Base-by-base conservation (phyloP, 2,329 filamentous ascomycete species). In the Phialemonium atrogriseum region DNA sequence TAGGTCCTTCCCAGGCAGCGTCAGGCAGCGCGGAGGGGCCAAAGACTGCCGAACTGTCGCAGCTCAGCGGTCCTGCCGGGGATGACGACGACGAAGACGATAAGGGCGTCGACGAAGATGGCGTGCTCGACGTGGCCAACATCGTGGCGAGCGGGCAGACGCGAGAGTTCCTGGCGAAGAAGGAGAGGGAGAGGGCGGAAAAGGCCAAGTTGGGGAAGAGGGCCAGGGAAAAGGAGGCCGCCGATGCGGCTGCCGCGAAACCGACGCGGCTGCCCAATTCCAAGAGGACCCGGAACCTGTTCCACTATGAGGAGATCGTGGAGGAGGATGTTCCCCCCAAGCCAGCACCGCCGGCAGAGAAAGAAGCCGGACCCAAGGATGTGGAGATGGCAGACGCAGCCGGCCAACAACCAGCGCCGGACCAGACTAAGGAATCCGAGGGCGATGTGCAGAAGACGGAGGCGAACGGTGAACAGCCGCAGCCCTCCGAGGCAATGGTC, bases 131-230 rank as follows among this genome's bases (percentile, higher is more conserved):
- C 44, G 83, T 91, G 27, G 85, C 84, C n/a, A 81, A 73, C 43
- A 88, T 91, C 42, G 84, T 91, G 21, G 82, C 82, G 1, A 82
- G 77, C 44, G 84, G 84, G 19, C 83, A 86, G 54, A 85, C 85
- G 44, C 76, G 77, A 44, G 84, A 91, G 47, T 89, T 87, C 46
- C 62, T 91, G 5, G 84, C 83, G 8, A 84, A 84, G 58, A 86
- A 84, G 53, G 84, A 89, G 50, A 82, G 78, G 51, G 82, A 88
- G 49, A 88, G 84, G 65, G 66, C 68, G 5, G 77, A 82, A 38
- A 80, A 75, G 55, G 63, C 59, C 4, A 70, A 71, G 36, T 64
- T 68, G 14, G 75, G 70, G 43, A 82, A 80, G 47, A 68, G 69
- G 24, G 68, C 62, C 14, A 77, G 79, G 45, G 70, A 70, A 21